These are phyloP conservation scores for Suillus brevipes DNA, from an alignment of 768 basidiomycete genomes.

Conservation along the genomic window DNA sequence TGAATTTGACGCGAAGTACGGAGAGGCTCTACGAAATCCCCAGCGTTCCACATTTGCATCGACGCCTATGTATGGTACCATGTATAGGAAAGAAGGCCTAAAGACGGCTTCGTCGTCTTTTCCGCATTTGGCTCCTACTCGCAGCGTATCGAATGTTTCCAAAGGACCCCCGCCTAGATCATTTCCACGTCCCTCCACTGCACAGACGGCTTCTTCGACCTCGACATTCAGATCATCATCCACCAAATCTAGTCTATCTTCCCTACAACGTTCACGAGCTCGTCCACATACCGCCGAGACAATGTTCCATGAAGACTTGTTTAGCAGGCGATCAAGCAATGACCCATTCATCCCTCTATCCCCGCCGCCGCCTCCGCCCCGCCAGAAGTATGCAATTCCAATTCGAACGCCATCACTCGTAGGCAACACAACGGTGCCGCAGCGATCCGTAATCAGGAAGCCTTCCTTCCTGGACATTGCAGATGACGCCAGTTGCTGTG, in stretches of 20 bases:
- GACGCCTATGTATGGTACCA: slow-evolving; percentile 34
- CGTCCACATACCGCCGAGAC: slow-evolving; percentile 16
- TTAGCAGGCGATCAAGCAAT: slow-evolving; percentile 24
- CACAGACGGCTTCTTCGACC: slow-evolving; percentile 25
- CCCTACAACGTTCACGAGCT: slow-evolving; percentile 49
- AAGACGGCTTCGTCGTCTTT: slow-evolving; percentile 30
- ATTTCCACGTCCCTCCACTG: slow-evolving; percentile 37
- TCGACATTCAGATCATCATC: slow-evolving; percentile 21
- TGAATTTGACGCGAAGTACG: slow-evolving; percentile 28
- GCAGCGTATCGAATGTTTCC: slow-evolving; percentile 21
- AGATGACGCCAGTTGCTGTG: slow-evolving; percentile 36
- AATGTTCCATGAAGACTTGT: slow-evolving; percentile 1
- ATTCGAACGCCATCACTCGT: neutral
- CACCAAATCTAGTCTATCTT: slow-evolving; percentile 43
- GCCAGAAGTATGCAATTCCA: slow-evolving; percentile 3
- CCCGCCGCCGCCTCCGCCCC: slow-evolving; percentile 33
- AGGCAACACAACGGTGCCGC: slow-evolving; percentile 42
- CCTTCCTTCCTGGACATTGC: slow-evolving; percentile 71
- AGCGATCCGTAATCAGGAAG: slow-evolving; percentile 60
- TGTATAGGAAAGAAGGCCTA: slow-evolving; percentile 30
- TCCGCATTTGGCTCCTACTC: slow-evolving; percentile 18
- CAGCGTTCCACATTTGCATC: slow-evolving; percentile 41
- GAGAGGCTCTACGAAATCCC: slow-evolving; percentile 25
- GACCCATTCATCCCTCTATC: slow-evolving; percentile 37
- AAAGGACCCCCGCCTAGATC: slow-evolving; percentile 21